Base-by-base conservation (phyloP, 257 asterid genomes). In the Solanum megistacrolobum region DNA sequence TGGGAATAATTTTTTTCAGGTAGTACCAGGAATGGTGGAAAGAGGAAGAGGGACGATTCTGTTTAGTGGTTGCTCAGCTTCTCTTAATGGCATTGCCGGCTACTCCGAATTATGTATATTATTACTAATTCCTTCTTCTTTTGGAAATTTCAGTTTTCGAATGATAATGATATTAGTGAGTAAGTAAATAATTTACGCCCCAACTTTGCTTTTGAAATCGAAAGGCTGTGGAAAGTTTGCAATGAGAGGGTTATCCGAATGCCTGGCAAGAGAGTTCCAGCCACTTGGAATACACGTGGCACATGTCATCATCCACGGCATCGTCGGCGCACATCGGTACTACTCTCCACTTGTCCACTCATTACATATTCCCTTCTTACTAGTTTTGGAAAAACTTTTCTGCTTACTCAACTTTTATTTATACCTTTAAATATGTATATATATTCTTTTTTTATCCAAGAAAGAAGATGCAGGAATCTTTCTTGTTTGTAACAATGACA, bases 181-280 rank as follows among this genome's bases (percentile, higher is more conserved):
- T 27, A 6, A 75, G 4, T 7, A 74, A 10, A 12, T 36, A 43
- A 48, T 48, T 48, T 48, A 48, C 21, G 7, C 20, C 62, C 62
- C 4, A 75, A 11, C 25, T 23, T 5, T 10, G 16, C 0, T 65
- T 65, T 12, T 52, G 1, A 76, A 76, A 38, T 21, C 9, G 27
- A 16, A 39, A 94, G 99, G 98, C 89, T 95, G 98, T 88, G 99
- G 97, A 29, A 96, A 95, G 88, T 96, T 94, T 82, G 99, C 98
- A 16, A 36, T 92, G 95, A 91, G 99, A 91, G 99, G 89, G 86
- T 91, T 95, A 90, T 92, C 99, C 3, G 97, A 96, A 85, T 93
- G 98, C 32, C 87, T 96, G 88, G 97, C 97, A 18, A 93, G 94
- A 86, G 99, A 96, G 89, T 91, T 92, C 55, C 99, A 94, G 83